These are phyloP conservation scores for Eimeria falciformis DNA, from an alignment of 169 alveolate genomes.

Conservation along the genomic window DNA sequence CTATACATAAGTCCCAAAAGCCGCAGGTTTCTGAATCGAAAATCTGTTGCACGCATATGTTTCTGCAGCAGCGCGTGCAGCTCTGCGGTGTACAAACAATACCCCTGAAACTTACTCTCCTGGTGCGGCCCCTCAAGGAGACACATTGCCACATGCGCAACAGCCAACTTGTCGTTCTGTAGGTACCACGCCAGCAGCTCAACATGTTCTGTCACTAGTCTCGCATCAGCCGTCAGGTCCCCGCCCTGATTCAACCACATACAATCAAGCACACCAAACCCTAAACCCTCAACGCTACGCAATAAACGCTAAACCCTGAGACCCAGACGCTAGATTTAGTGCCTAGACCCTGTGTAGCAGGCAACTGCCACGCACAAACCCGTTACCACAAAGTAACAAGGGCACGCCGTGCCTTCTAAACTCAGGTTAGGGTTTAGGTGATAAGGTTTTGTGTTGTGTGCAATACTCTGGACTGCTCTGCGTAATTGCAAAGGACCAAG, in stretches of 20 bases:
- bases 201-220: constrained; percentile 18
- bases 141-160: constrained; percentile 40
- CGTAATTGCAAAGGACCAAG: background rate
- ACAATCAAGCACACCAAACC: constrained; percentile 43
- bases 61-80: background rate
- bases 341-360: too few relatives aligned
- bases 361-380: background rate
- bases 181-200: constrained; percentile 43
- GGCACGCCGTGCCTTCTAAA: background rate
- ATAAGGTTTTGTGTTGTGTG: background rate
- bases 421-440: background rate
- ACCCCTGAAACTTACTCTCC: constrained; percentile 26
- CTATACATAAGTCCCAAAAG: too few relatives aligned
- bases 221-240: constrained; percentile 22
- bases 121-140: constrained; percentile 42
- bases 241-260: background rate
- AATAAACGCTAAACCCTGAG: constrained; percentile 16
- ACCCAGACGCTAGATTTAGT: background rate
- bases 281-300: constrained; percentile 40
- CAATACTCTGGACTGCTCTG: background rate
- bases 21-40: too few relatives aligned
- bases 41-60: background rate
- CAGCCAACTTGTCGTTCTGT: constrained; percentile 29
- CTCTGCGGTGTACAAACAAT: too few relatives aligned
- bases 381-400: background rate